Conservation (phyloP, 345 rosid genomes). For the Citrus mangshanensis region DNA sequence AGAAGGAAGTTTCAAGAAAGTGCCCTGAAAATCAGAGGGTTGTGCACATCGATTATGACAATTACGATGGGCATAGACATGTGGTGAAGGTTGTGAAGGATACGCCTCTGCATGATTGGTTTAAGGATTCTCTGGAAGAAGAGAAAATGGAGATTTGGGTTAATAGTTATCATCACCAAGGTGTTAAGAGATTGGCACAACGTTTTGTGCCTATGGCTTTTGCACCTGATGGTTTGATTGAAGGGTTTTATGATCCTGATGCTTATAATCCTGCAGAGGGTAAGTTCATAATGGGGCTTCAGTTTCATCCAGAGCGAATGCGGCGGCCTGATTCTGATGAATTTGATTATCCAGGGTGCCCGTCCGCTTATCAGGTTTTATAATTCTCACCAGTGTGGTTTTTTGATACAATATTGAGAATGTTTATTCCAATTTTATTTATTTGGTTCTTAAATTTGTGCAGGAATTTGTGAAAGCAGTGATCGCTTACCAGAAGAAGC, state of each 20-base stretch:
- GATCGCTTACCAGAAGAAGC: conserved; percentile 74
- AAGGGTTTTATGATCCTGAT: conserved; percentile 87
- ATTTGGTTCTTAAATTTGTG: neutral
- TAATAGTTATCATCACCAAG: conserved; percentile 91
- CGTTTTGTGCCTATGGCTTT: conserved; percentile 82
- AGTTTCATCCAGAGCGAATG: conserved; percentile 92
- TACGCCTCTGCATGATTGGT: conserved; percentile 70
- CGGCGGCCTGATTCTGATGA: conserved; percentile 47
- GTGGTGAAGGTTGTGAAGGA: conserved; percentile 45
- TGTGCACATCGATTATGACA: conserved; percentile 64
- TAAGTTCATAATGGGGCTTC: conserved; percentile 79
- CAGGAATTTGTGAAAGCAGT: conserved; percentile 93
- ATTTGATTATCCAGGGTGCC: conserved; percentile 82
- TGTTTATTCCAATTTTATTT: neutral
- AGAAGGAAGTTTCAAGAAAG: conserved; percentile 45
- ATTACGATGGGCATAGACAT: conserved; percentile 82
- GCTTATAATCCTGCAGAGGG: conserved; percentile 72
- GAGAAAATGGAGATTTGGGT: conserved; percentile 62
- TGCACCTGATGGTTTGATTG: conserved; percentile 79
- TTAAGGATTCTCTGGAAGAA: conserved; percentile 52
- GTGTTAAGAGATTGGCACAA: conserved; percentile 67
- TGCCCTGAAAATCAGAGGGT: conserved; percentile 27
- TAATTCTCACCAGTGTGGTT: neutral
- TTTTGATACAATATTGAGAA: neutral
- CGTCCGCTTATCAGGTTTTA: conserved; percentile 67